Evolutionary conservation across 805 yeast genomes (phyloP), one percentile per base, ranked within the genome.

Genomic region (Saturnispora ahearnii): DNA sequence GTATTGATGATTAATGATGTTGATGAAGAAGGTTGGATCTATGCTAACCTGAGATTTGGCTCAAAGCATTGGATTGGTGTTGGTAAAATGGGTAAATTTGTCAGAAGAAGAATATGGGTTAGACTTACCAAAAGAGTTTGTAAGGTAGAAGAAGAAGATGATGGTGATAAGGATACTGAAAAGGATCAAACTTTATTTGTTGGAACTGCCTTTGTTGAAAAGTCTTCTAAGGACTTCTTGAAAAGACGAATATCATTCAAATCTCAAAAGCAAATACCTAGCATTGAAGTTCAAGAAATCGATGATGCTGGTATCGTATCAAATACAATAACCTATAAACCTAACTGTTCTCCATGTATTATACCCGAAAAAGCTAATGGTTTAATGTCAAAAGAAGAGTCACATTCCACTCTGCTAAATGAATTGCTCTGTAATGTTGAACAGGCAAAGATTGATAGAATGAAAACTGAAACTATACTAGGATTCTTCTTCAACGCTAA

Each of bases 11-110:
- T 71, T 41, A 67, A 69, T 45, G 81, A 78, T 54, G 79, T 76
- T 30, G 83, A 78, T 56, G 81, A 77, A 52, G 74, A 73, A 52
- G 83, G 83, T 3, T 78, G 82, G 81, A 62, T 73, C 3, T 78
- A 78, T 55, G 69, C 77, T 38, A 53, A 59, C n/a, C 44, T 70
- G 2, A 55, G 72, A 15, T 75, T 74, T 58, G 66, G 65, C 11
- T 65, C 73, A 46, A 59, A 59, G 42, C 59, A 62, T 37, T 78
- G 83, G 83, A 73, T 73, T 55, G 82, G 81, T 4, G 68, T 69
- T 38, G 74, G 73, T 38, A 60, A 68, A 42, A 63, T 74, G 53
- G 79, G 80, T 0, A 74, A 75, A 51, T 73, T 74, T 58, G 73
- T 76, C 2, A 56, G 83, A 43, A 58, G 79, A 44, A 59, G 82